Base-by-base conservation (phyloP, 768 basidiomycete species). In the Nidularia sp. region DNA sequence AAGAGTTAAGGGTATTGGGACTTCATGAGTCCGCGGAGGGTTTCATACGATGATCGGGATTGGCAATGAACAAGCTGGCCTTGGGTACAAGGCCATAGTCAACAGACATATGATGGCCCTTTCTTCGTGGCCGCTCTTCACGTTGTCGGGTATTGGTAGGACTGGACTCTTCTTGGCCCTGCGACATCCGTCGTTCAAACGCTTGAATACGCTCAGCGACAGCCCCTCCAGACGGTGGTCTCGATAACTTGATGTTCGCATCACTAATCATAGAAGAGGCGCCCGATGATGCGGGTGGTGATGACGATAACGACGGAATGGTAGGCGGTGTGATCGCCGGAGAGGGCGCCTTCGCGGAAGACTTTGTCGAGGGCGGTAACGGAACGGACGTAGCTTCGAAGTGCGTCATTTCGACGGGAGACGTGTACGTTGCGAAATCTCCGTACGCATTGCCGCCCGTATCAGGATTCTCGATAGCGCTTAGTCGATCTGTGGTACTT, bases 41-140 rank as follows among this genome's bases (percentile, higher is more conserved):
- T n/a, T n/a, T n/a, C n/a, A n/a, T n/a, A n/a, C 66, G 60, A 49
- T 70, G 60, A 60, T 86, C 84, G 13, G 90, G 88, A 66, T 92
- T 91, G 22, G 86, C 86, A 48, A 92, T 75, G 57, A 81, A 91
- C 32, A 92, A 72, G 55, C 81, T 80, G 15, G 79, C 68, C 54
- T 79, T 76, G 22, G 82, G 81, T 34, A 76, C 83, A 34, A 90
- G 74, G 9, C 87, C 88, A 63, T 90, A 91, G 29, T 78, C 74
- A 35, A 83, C 71, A 42, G 64, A 66, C 10, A 61, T 60, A 15
- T 33, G 42, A 32, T 53, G 48, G 57, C 48, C 70, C 66, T 48
- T 70, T 67, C 60, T 68, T 74, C 54, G 70, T 46, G 70, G 61
- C 52, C 66, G 65, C 60, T 74, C 76, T 59, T 79, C 78, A 48